Base-by-base conservation (phyloP, 164 flowering plant genomes). In the Tetrastigma voinierianum region DNA sequence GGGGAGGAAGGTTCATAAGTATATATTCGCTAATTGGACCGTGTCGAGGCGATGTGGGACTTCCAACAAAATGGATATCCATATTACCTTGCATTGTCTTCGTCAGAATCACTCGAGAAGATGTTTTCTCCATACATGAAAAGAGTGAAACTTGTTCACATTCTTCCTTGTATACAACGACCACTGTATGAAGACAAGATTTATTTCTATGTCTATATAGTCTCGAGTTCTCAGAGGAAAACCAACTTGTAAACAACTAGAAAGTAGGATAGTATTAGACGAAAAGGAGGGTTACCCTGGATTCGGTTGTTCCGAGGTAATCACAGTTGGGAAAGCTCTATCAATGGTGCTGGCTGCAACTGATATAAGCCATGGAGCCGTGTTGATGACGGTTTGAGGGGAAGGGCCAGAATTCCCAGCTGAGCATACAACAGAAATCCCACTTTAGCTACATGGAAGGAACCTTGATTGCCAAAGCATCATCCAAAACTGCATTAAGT, bases 311-410 rank as follows among this genome's bases (percentile, higher is more conserved):
- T 79, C 16, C 19, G 83, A 53, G n/a, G 72, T 76, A n/a, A 83
- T 67, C 20, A 47, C 21, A 18, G 83, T 70, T 9, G 80, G 81
- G 43, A 83, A 85, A 61, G 77, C 78, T 66, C 89, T 66, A 53
- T 85, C 89, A 61, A 82, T 80, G 45, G 86, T 81, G 76, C 82
- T 81, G 21, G 88, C 88, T 2, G 82, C 86, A 53, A 84, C 88
- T 16, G 86, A 71, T 48, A 81, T 46, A 18, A 81, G 17, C 88
- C 88, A 82, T 10, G 88, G 88, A 48, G 88, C 86, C 6, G 78
- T 72, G 46, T 78, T 79, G 46, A 61, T 61, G 13, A 84, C 82
- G 3, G 86, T 73, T 51, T 82, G 83, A 49, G 84, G 62, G 32
- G 49, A 67, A 56, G 88, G 81, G 49, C 86, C 86, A 24, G 77